These are phyloP conservation scores for Fraxinus velutina DNA, from an alignment of 305 asterid species.

Conservation along the genomic window DNA sequence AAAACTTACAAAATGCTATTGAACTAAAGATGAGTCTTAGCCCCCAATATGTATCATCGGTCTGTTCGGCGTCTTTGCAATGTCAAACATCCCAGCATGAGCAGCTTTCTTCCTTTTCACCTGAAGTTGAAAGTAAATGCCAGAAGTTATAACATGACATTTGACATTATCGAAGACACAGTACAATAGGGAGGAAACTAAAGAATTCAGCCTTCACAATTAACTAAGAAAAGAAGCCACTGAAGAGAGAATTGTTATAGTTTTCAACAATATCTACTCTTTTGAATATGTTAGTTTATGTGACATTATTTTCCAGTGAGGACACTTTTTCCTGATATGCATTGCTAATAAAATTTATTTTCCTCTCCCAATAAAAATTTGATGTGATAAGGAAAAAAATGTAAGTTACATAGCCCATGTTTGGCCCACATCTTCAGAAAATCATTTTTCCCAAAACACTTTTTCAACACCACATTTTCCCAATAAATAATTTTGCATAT, in stretches of 20 bases:
- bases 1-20: conserved; percentile 19
- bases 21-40: conserved; percentile 27
- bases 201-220: not conserved
- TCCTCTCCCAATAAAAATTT: not conserved
- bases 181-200: not conserved
- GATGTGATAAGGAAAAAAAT: not conserved
- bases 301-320: not conserved
- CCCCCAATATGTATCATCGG: conserved; percentile 99
- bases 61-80: conserved; percentile 90
- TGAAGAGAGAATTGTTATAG: not conserved
- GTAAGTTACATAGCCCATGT: not conserved
- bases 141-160: conserved; percentile 19
- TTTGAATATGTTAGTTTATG: not conserved
- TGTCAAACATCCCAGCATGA: conserved; percentile 94
- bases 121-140: conserved; percentile 38
- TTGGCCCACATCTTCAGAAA: no score
- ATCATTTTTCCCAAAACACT: no score
- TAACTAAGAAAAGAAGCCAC: not conserved
- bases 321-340: not conserved
- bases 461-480: no score
- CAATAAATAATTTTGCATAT: no score
- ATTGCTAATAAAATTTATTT: not conserved
- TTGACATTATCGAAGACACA: not conserved
- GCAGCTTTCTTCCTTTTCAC: conserved; percentile 88
- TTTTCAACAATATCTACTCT: not conserved